A percentile compares a stretch with the other conserved stretches of the same genome.
Evolutionary conservation across 192 early-diverging fungal species (phyloP).

Genomic region (Linnemannia hyalina): DNA sequence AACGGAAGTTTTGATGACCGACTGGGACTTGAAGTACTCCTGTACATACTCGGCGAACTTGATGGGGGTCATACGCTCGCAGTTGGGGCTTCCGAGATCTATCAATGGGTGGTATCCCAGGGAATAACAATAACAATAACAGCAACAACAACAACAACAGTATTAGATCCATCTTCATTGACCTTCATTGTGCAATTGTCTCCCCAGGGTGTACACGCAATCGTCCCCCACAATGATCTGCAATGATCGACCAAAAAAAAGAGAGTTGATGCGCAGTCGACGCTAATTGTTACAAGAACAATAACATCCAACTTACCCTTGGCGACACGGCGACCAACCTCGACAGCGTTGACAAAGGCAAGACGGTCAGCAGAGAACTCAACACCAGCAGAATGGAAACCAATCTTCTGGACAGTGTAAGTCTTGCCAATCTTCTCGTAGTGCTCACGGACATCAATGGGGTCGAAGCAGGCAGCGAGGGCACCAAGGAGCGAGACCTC

Average conservation of each 20-base stretch:
- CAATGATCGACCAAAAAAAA: not conserved
- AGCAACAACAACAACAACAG: not conserved
- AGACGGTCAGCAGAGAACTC: constrained; percentile 58
- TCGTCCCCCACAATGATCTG: not conserved
- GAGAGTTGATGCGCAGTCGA: constrained; percentile 3
- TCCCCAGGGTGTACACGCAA: not conserved
- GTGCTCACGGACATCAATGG: constrained; percentile 86
- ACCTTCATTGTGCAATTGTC: not conserved
- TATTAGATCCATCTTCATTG: not conserved
- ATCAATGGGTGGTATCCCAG: not conserved
- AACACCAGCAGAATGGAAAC: constrained; percentile 60
- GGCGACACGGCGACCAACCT: constrained; percentile 78
- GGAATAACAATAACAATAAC: too few species aligned
- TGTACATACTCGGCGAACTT: constrained; percentile 78
- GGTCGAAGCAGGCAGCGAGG: constrained; percentile 79
- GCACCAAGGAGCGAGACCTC: constrained; percentile 83
- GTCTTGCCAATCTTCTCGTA: constrained; percentile 57
- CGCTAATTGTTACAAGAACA: not conserved
- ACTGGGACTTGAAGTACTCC: constrained; percentile 66
- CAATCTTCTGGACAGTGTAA: constrained; percentile 73
- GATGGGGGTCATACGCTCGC: constrained; percentile 90
- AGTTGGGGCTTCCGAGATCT: constrained; percentile 88
- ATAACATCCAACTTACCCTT: constrained; percentile 55
- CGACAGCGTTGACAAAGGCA: constrained; percentile 74
- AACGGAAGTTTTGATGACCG: constrained; percentile 71